Evolutionary conservation across 169 alveolate genomes (phyloP).

Genomic region (Cryptosporidium ryanae): DNA sequence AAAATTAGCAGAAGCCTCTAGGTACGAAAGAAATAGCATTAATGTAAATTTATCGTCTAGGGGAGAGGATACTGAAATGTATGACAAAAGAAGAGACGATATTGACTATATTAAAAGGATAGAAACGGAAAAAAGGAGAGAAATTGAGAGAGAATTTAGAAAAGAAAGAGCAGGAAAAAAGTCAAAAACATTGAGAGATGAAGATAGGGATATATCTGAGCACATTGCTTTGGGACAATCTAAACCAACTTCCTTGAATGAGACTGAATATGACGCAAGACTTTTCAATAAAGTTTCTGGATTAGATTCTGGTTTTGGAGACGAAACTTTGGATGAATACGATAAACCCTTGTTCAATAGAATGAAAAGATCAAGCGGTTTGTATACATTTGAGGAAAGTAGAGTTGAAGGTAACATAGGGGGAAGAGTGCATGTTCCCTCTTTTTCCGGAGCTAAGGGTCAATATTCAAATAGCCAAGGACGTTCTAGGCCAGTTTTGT

Average conservation of each 20-base stretch:
- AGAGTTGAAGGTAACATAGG: slow-evolving; percentile 76
- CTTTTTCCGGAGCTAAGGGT: slow-evolving; percentile 82
- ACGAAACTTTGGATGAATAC: slow-evolving; percentile 89
- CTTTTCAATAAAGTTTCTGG: slow-evolving; percentile 90
- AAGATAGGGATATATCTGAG: slow-evolving; percentile 93
- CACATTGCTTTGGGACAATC: slow-evolving; percentile 93
- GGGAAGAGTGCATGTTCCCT: slow-evolving; percentile 81
- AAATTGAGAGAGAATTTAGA: slow-evolving; percentile 86
- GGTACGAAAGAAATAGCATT: slow-evolving; percentile 84
- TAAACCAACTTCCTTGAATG: slow-evolving; percentile 82
- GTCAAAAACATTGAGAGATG: slow-evolving; percentile 86
- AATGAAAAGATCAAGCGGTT: neutral
- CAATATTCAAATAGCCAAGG: slow-evolving; percentile 26
- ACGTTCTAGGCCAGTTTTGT: slow-evolving; percentile 89
- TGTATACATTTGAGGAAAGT: slow-evolving; percentile 45
- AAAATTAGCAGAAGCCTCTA: slow-evolving; percentile 90
- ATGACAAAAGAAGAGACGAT: slow-evolving; percentile 74
- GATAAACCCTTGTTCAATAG: slow-evolving; percentile 90
- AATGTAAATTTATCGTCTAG: slow-evolving; percentile 16
- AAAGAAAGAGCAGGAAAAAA: slow-evolving; percentile 87
- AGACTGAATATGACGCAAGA: slow-evolving; percentile 87
- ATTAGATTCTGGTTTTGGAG: slow-evolving; percentile 83
- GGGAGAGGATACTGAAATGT: slow-evolving; percentile 8
- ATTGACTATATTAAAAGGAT: slow-evolving; percentile 76
- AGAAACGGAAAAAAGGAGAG: slow-evolving; percentile 84